phyloP scores from a whole-genome alignment of 2,329 filamentous ascomycete species.

The Monilinia polystroma region DNA sequence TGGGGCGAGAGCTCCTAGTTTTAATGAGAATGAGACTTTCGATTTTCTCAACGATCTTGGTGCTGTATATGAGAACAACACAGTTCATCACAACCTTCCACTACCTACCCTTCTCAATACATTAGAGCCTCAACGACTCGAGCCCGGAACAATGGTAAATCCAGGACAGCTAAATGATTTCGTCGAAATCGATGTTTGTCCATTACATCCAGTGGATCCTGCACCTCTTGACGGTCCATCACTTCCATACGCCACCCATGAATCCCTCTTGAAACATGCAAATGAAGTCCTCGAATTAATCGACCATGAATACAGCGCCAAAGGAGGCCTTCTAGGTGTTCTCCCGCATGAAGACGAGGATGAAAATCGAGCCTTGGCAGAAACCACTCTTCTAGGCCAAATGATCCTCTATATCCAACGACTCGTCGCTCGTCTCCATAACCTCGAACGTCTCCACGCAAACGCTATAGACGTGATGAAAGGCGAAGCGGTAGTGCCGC shows the following conservation, averaged over 20 bases:
- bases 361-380: constrained; percentile 46
- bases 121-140: constrained; percentile 22
- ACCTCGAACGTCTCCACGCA: constrained; percentile 55
- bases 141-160: constrained; percentile 15
- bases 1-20: background rate
- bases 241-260: constrained; percentile 35
- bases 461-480: constrained; percentile 52
- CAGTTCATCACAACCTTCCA: constrained; percentile 33
- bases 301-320: constrained; percentile 57
- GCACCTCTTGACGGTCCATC: constrained; percentile 23
- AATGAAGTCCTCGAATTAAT: constrained; percentile 59
- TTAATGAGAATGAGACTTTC: constrained; percentile 48
- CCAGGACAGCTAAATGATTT: constrained; percentile 15
- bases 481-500: constrained; percentile 51
- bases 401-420: constrained; percentile 55
- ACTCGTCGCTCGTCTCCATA: constrained; percentile 54
- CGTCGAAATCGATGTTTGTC: constrained; percentile 32
- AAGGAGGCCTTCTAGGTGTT: constrained; percentile 56
- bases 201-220: constrained; percentile 28
- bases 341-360: constrained; percentile 47
- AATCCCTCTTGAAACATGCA: constrained; percentile 53
- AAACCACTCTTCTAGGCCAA: constrained; percentile 56
- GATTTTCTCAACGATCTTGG: constrained; percentile 56
- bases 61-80: constrained; percentile 44
- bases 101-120: constrained; percentile 35